phyloP scores from a whole-genome alignment of 2,329 filamentous ascomycete genomes.

The Diplodia corticola region DNA sequence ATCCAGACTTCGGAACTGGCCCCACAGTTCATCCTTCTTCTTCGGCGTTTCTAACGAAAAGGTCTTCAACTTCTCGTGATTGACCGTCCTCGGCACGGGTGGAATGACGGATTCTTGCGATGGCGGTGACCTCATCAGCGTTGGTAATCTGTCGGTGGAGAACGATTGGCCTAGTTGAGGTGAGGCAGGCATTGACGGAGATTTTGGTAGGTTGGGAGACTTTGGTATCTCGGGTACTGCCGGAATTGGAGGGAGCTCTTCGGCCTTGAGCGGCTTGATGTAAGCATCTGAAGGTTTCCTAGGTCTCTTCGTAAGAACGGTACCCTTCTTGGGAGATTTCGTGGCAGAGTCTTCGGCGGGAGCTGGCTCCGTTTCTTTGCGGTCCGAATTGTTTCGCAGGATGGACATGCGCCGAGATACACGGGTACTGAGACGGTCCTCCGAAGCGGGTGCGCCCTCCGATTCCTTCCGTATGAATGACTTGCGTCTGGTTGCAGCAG shows the following conservation, averaged over 20 bases:
- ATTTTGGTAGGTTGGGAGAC: slow-evolving; percentile 4
- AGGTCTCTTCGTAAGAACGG: slow-evolving; percentile 37
- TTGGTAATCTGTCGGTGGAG: slow-evolving; percentile 49
- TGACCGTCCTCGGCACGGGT: slow-evolving; percentile 44
- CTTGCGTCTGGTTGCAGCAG: slow-evolving; percentile 10
- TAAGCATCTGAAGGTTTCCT: slow-evolving; percentile 31
- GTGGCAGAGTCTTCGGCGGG: background rate
- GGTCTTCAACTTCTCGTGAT: slow-evolving; percentile 44
- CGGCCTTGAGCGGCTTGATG: slow-evolving; percentile 9
- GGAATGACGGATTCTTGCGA: slow-evolving; percentile 41
- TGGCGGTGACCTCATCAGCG: slow-evolving; percentile 36
- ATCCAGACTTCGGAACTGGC: slow-evolving; percentile 66
- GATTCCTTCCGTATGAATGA: slow-evolving; percentile 24
- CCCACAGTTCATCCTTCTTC: slow-evolving; percentile 70
- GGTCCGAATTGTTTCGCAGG: slow-evolving; percentile 11
- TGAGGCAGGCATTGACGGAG: slow-evolving; percentile 14
- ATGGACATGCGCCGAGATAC: slow-evolving; percentile 17
- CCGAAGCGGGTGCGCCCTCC: slow-evolving; percentile 20
- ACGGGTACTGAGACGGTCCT: slow-evolving; percentile 21
- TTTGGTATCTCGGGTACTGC: slow-evolving; percentile 4
- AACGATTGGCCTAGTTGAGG: slow-evolving; percentile 43
- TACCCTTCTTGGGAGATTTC: slow-evolving; percentile 26
- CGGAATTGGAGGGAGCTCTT: slow-evolving; percentile 12
- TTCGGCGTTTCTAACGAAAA: slow-evolving; percentile 42
- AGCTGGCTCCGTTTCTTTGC: slow-evolving; percentile 4